Evolutionary conservation across 495 filamentous ascomycete genomes (phyloP), one percentile per base, ranked within the genome.

Genomic region (Thermochaetoides thermophila): DNA sequence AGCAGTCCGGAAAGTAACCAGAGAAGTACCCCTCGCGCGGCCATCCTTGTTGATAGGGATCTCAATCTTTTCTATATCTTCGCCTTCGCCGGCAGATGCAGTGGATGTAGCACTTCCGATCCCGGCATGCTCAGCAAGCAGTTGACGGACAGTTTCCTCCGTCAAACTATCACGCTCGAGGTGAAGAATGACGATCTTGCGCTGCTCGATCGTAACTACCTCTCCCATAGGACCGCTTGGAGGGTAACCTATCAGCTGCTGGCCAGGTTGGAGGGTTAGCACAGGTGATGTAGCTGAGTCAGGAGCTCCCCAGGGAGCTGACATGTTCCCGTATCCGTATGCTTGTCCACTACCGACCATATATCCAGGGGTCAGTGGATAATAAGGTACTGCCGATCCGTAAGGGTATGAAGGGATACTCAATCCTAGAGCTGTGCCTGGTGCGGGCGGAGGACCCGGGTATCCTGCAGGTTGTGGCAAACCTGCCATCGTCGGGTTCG

Each of bases 111-210:
- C 32, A n/a, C n/a, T n/a, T n/a, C n/a, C n/a, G n/a, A n/a, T n/a
- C n/a, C n/a, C n/a, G 2, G 32, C 14, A 24, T 28, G 28, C 17
- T 23, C 5, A 13, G 9, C 18, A 11, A 41, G 3, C 4, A 37
- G 32, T 11, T 13, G 5, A 13, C 7, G 6, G 17, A 41, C 34
- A 18, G 27, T 19, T 0, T 22, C 6, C 16, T 31, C 23, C 3
- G 21, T 21, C 7, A 38, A 31, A 1, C 27, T 13, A 21, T 31
- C 29, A 1, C 31, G 20, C 2, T 31, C 21, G 9, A 43, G 32
- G 10, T 28, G 4, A n/a, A 15, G 27, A 12, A 43, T 27, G 27
- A 43, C 6, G 34, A 43, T 43, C 10, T 35, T 37, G 24, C 40
- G 35, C 31, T 38, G 27, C 10, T 43, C 39, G 12, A 31, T 7